Evolutionary conservation across 2,329 filamentous ascomycete species (phyloP).

Genomic region (Neospermospora avenae): DNA sequence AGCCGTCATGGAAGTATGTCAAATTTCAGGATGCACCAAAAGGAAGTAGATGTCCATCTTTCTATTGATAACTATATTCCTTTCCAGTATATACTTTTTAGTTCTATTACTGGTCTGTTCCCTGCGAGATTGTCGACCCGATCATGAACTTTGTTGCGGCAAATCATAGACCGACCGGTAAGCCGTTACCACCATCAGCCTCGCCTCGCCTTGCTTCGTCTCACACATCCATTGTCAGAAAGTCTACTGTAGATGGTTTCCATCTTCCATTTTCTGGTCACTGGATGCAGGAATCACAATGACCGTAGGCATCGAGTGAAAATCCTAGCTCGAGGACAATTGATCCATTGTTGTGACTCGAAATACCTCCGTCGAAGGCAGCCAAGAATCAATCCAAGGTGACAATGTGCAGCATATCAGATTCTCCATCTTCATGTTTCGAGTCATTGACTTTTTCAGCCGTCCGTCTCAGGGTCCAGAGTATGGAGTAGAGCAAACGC

Average conservation of each 20-base stretch:
- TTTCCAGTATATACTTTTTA: too few relatives aligned
- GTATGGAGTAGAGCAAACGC: not conserved
- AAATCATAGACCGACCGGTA: slow-evolving; percentile 1
- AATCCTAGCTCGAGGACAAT: not conserved
- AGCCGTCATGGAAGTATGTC: not conserved
- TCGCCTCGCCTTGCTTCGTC: slow-evolving; percentile 13
- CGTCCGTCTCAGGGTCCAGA: slow-evolving; percentile 3
- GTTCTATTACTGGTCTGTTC: too few relatives aligned
- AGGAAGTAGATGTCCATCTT: too few relatives aligned
- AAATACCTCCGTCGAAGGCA: not conserved
- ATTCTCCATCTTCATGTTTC: not conserved
- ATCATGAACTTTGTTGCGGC: not conserved
- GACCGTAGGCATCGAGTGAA: not conserved
- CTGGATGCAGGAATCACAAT: not conserved
- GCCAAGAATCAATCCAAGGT: not conserved
- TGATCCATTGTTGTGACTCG: not conserved
- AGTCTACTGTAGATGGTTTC: not conserved
- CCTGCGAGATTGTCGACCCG: not conserved
- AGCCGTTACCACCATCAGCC: slow-evolving; percentile 12
- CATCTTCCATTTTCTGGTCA: not conserved
- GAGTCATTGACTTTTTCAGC: slow-evolving; percentile 6
- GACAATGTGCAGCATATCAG: not conserved
- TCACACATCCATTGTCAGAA: not conserved
- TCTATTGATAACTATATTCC: too few relatives aligned
- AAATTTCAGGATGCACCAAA: not conserved